Conservation (phyloP, 495 filamentous ascomycete species). For the Platismatia glauca region DNA sequence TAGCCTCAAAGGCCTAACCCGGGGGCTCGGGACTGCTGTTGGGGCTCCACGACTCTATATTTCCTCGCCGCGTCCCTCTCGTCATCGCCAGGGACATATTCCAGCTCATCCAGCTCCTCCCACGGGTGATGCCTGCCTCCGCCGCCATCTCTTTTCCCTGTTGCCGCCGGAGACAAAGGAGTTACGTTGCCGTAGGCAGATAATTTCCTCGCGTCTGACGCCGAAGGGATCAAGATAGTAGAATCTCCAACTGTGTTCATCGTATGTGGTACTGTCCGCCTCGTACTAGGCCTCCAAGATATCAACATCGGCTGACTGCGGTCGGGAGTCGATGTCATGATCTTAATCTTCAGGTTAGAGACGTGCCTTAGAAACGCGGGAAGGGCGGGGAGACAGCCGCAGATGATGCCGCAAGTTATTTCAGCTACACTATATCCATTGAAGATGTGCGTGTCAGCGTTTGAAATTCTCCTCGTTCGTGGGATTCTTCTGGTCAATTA, state of each 20-base stretch:
- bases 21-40: neutral
- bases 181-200: neutral
- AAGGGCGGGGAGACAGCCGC: constrained; percentile 8
- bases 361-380: constrained; percentile 12
- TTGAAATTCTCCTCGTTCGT: neutral
- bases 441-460: neutral
- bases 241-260: no score
- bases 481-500: neutral
- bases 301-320: neutral
- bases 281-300: neutral
- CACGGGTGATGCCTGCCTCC: neutral
- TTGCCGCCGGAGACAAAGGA: neutral
- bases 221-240: no score
- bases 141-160: neutral
- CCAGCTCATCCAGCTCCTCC: neutral
- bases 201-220: no score
- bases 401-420: constrained; percentile 13
- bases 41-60: neutral
- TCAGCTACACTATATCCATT: constrained; percentile 1
- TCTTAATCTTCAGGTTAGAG: neutral
- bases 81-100: neutral
- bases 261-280: neutral
- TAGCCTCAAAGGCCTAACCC: neutral
- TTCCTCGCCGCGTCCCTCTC: neutral
- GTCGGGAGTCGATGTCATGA: neutral